Evolutionary conservation across 371 early-diverging fungal genomes (phyloP).

Genomic region (Syncephalastrum monosporum): DNA sequence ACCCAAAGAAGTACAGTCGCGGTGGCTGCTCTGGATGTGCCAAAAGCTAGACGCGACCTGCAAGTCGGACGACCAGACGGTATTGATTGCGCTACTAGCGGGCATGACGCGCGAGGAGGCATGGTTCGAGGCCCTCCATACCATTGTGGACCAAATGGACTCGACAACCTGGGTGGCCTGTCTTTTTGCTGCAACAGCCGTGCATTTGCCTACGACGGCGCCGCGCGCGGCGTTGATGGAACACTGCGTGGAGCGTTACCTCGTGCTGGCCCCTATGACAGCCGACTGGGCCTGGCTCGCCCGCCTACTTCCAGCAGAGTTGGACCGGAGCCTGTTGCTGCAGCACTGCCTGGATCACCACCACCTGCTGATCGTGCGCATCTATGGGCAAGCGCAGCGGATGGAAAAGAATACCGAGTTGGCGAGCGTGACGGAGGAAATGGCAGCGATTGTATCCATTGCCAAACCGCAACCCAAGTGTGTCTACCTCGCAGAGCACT

Average conservation of each 20-base stretch:
- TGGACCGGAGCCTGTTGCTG: conserved; percentile 4
- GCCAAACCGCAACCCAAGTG: conserved; percentile 6
- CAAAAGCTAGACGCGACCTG: too few relatives aligned
- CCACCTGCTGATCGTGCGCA: conserved; percentile 6
- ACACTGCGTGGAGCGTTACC: background rate
- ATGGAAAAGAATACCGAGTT: background rate
- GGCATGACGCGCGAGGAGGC: too few relatives aligned
- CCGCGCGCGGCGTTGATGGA: background rate
- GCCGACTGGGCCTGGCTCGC: conserved; percentile 7
- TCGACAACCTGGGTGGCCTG: background rate
- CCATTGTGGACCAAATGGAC: background rate
- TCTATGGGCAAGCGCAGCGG: conserved; percentile 8
- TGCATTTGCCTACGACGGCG: background rate
- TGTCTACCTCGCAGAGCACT: conserved; percentile 10
- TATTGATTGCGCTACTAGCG: too few relatives aligned
- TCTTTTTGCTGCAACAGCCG: conserved; percentile 2
- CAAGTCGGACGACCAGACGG: too few relatives aligned
- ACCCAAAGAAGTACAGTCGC: too few relatives aligned
- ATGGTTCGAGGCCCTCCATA: too few relatives aligned
- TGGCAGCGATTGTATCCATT: conserved; percentile 21
- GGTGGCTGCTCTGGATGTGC: too few relatives aligned
- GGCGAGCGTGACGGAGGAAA: conserved; percentile 18
- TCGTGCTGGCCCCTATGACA: background rate
- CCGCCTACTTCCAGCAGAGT: background rate
- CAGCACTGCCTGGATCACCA: conserved; percentile 16